Base-by-base conservation (phyloP, 352 stramenopile genomes). In the Phytophthora sp. region DNA sequence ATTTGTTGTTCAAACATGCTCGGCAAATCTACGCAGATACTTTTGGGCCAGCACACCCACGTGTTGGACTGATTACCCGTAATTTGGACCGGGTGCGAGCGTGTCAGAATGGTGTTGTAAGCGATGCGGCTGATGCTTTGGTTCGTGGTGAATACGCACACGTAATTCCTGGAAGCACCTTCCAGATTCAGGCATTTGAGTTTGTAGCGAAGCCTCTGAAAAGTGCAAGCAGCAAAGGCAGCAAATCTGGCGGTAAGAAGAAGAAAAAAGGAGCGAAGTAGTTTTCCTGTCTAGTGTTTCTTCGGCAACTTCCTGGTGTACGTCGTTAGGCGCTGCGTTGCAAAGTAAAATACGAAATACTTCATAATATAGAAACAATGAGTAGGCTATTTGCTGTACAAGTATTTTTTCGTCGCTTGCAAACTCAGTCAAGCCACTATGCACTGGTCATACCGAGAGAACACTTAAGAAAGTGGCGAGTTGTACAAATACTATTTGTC, bases 131-230 rank as follows among this genome's bases (percentile, higher is more conserved):
- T 12, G 64, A 53, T 5, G 78, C 81, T 0, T 49, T 88, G 10
- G 77, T 71, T 7, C 68, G 82, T 26, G 78, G 79, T 42, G 74
- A 88, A 59, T 89, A 88, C 39, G 31, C 54, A 7, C 79, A 88
- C 35, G 74, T 91, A n/a, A 89, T 88, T 52, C 79, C 77, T 15
- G 78, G 77, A 11, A 85, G 69, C 39, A 76, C 51, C 2, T 89
- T 89, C 37, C 79, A 91, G 67, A 91, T 91, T 69, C 69, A 75
- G 17, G 80, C 78, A n/a, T 62, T 88, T 27, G 82, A 87, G 31
- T 63, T 60, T 3, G 70, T 76, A 17, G 21, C 52, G 8, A 71
- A 66, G 21, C n/a, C 43, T 26, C 3, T 35, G 7, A 49, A 44
- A 21, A 59, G 20, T 9, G 64, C 30, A 9, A 72, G 31, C 12